Conservation (phyloP, 306 rosid genomes). For the Medicago lupulina region DNA sequence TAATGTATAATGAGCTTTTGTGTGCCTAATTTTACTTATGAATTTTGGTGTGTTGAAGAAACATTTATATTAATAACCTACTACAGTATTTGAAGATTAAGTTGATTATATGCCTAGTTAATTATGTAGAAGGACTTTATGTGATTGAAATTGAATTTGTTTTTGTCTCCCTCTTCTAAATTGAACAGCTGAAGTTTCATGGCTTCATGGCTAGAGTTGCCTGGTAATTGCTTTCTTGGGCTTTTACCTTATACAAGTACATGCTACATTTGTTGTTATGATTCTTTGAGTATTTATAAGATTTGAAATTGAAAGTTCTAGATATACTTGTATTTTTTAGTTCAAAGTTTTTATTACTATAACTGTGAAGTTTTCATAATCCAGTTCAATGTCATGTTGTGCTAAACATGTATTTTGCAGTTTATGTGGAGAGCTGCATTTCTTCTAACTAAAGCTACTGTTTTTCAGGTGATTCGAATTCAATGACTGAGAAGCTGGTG, state of each 20-base stretch:
- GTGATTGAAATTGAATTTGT: slow-evolving; percentile 28
- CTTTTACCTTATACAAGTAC: slow-evolving; percentile 7
- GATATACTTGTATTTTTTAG: slow-evolving; percentile 9
- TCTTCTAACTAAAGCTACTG: slow-evolving; percentile 45
- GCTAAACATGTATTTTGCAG: slow-evolving; percentile 28
- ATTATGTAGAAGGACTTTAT: not conserved
- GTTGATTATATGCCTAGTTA: slow-evolving; percentile 18
- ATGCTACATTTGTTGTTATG: not conserved
- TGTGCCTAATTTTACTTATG: slow-evolving; percentile 5
- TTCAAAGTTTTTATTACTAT: not conserved
- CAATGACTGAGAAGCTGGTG: slow-evolving; percentile 49
- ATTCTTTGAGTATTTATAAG: slow-evolving; percentile 31
- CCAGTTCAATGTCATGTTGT: slow-evolving; percentile 23
- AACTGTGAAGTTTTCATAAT: slow-evolving; percentile 26
- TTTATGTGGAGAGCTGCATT: slow-evolving; percentile 34
- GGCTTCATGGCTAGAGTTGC: slow-evolving; percentile 21
- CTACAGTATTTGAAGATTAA: not conserved
- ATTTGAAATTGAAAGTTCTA: not conserved
- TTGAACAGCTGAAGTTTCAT: slow-evolving; percentile 34
- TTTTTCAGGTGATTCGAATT: slow-evolving; percentile 63
- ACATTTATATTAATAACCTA: not conserved
- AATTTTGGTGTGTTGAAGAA: too few relatives aligned
- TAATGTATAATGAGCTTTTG: not conserved
- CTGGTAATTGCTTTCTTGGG: slow-evolving; percentile 5
- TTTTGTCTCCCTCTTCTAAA: slow-evolving; percentile 27